phyloP scores from a whole-genome alignment of 352 stramenopile species.

The Phytophthora tubulina region DNA sequence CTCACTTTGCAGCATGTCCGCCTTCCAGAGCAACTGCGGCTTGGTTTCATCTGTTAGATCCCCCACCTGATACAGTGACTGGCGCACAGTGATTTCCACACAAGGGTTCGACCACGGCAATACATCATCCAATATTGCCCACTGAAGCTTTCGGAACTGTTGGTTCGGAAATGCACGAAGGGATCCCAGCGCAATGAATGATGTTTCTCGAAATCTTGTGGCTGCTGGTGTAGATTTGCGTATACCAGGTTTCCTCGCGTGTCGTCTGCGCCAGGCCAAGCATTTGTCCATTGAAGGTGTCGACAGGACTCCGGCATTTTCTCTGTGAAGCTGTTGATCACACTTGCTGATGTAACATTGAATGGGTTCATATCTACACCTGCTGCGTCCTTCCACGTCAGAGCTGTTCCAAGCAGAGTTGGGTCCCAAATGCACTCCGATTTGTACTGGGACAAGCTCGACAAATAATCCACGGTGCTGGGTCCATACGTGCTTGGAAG shows the following conservation, averaged over 20 bases:
- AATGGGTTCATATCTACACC: slow-evolving; percentile 50
- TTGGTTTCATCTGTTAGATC: slow-evolving; percentile 37
- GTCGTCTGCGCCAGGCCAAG: slow-evolving; percentile 38
- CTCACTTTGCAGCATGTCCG: background rate
- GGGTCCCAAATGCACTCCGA: slow-evolving; percentile 54
- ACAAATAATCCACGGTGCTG: slow-evolving; percentile 1
- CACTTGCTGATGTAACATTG: slow-evolving; percentile 20
- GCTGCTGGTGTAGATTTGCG: too few species aligned
- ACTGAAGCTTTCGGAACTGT: slow-evolving; percentile 55
- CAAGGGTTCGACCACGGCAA: slow-evolving; percentile 53
- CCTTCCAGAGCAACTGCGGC: slow-evolving; percentile 46
- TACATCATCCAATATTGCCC: slow-evolving; percentile 43
- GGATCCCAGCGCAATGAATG: slow-evolving; percentile 41
- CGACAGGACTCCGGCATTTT: slow-evolving; percentile 32
- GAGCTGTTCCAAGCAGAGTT: slow-evolving; percentile 5
- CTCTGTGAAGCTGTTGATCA: slow-evolving; percentile 50
- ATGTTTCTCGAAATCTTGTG: slow-evolving; percentile 26
- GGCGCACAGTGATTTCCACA: slow-evolving; percentile 48
- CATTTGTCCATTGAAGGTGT: slow-evolving; percentile 52
- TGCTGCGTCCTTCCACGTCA: slow-evolving; percentile 54
- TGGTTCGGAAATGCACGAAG: slow-evolving; percentile 53
- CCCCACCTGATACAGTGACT: slow-evolving; percentile 62
- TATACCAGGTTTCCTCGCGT: slow-evolving; percentile 61
- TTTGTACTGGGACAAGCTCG: slow-evolving; percentile 15
- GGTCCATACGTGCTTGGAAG: background rate